phyloP scores from a whole-genome alignment of 768 basidiomycete species.

The Boletus coccyginus region DNA sequence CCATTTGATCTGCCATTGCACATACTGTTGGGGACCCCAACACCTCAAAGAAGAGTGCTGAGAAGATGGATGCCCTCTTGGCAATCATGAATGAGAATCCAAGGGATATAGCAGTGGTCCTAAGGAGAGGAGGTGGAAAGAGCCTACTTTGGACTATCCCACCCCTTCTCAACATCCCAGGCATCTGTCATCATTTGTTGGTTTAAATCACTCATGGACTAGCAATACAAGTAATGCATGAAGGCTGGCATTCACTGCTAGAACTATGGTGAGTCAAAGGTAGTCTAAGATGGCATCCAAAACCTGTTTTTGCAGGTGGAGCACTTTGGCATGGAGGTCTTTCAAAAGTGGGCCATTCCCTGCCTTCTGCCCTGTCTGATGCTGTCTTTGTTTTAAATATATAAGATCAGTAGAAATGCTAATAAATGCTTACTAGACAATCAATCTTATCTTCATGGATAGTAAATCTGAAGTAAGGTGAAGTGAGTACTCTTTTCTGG shows the following conservation, averaged over 20 bases:
- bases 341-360: not conserved
- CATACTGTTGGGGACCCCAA: no score
- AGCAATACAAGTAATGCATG: not conserved
- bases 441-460: no score
- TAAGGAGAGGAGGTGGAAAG: not conserved
- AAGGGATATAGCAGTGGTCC: not conserved
- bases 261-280: not conserved
- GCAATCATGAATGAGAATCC: not conserved
- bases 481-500: no score
- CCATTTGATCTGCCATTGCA: no score
- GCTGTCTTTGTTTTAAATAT: no score
- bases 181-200: not conserved
- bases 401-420: no score
- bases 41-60: not conserved
- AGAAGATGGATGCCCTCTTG: not conserved
- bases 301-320: not conserved
- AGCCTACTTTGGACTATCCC: not conserved
- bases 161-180: not conserved
- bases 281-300: not conserved
- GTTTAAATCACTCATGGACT: not conserved
- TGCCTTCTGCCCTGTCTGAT: no score
- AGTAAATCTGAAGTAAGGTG: no score
- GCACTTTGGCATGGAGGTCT: not conserved
- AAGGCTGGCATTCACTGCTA: not conserved
- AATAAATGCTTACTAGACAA: no score